Base-by-base conservation (phyloP, 352 stramenopile genomes). In the Globisporangium solare region DNA sequence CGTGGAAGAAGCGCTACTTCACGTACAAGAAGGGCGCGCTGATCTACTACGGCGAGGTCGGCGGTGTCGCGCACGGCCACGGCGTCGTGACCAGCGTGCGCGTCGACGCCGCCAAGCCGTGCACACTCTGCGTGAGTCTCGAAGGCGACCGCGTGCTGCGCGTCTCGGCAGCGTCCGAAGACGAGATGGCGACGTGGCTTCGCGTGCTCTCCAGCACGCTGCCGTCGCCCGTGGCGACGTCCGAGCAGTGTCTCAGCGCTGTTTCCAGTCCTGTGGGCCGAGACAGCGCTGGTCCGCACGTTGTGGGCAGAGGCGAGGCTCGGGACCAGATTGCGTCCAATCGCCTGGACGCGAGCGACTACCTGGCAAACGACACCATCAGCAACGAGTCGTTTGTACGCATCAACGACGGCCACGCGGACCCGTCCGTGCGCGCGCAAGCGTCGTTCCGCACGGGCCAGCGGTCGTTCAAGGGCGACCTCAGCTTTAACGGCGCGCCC, bases 1-100 rank as follows among this genome's bases (percentile, higher is more conserved):
- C 73, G 7, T 92, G 83, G 83, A 92, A 89, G 60, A 63, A 58
- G 17, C 72, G 80, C 3, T 92, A 83, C 54, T 92, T 92, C 41
- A 87, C 78, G 11, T 61, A 88, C 52, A 83, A 85, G 49, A 84
- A 84, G 18, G 74, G 74, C 8, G 74, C 75, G 17, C 63, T 92
- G 47, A 86, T 89, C 57, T 92, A 89, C 56, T 92, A 83, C 48
- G 80, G 63, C 39, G 79, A 88, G 20, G 61, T 82, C 12, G 75
- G 79, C 3, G 75, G 74, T 14, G 73, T 73, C n/a, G 71, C 73
- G 10, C 77, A 78, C 10, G 81, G 81, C 15, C 74, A 92, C 43
- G 79, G 81, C 2, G 70, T 75, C 1, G 77, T 92, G 40, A 69
- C 62, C 42, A 58, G 64, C 39, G 81, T 70, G 21, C 39, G 57